These are phyloP conservation scores for Stentor coeruleus DNA, from an alignment of 73 alveolate species.

Conservation along the genomic window DNA sequence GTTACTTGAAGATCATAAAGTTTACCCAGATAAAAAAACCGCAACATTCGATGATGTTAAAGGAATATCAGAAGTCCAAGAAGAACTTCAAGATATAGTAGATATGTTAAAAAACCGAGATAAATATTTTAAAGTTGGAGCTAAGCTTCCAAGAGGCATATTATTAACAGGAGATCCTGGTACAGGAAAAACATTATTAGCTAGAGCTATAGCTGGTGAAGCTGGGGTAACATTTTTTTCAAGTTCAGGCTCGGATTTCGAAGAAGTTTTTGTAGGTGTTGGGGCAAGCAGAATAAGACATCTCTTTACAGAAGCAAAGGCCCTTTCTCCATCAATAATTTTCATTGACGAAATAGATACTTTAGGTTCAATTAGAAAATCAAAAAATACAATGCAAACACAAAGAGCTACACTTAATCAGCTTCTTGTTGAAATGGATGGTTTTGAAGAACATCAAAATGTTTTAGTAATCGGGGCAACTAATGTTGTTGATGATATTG, in stretches of 20 bases:
- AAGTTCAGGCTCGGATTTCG: slow-evolving; percentile 84
- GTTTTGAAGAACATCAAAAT: slow-evolving; percentile 76
- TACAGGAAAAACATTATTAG: slow-evolving; percentile 85
- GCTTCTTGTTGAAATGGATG: slow-evolving; percentile 90
- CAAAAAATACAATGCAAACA: slow-evolving; percentile 49
- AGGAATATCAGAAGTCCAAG: slow-evolving; percentile 76
- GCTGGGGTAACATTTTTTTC: slow-evolving; percentile 75
- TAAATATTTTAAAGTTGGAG: slow-evolving; percentile 63
- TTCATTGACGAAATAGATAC: slow-evolving; percentile 91
- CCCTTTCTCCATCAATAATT: slow-evolving; percentile 76
- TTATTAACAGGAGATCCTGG: slow-evolving; percentile 86
- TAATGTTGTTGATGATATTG: slow-evolving; percentile 72
- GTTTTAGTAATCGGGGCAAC: slow-evolving; percentile 92
- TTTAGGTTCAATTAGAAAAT: slow-evolving; percentile 63
- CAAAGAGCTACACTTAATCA: slow-evolving; percentile 81
- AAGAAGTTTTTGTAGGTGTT: slow-evolving; percentile 83
- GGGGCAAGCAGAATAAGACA: slow-evolving; percentile 82
- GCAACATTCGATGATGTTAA: slow-evolving; percentile 73
- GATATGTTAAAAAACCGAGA: slow-evolving; percentile 56
- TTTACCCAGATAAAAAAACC: too few species aligned
- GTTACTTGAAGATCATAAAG: too few species aligned
- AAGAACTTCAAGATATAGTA: slow-evolving; percentile 69
- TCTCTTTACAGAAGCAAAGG: slow-evolving; percentile 68
- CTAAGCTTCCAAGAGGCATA: slow-evolving; percentile 56
- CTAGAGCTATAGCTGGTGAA: slow-evolving; percentile 94